A percentile compares a stretch with the other conserved stretches of the same genome.
Conservation (phyloP, 352 stramenopile genomes). For the Phytophthora kernoviae region DNA sequence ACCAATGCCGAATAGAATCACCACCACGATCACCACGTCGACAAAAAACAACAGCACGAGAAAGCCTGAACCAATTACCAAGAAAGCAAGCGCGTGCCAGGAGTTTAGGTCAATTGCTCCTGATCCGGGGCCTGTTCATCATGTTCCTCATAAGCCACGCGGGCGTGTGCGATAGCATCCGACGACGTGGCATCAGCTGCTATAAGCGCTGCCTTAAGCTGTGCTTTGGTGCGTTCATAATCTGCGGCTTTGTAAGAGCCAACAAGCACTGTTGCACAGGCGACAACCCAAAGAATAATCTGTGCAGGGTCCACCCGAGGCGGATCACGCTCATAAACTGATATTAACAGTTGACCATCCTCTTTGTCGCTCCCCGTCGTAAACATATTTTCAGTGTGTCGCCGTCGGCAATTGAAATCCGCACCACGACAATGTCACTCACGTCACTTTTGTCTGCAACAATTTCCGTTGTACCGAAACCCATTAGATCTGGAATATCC, state of each 20-base stretch:
- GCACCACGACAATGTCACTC: conserved; percentile 67
- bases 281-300: conserved; percentile 77
- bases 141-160: conserved; percentile 59
- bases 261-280: conserved; percentile 72
- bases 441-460: conserved; percentile 49
- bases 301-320: conserved; percentile 66
- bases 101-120: conserved; percentile 87
- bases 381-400: conserved; percentile 53
- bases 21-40: conserved; percentile 78
- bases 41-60: conserved; percentile 93
- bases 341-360: conserved; percentile 43
- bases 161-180: conserved; percentile 50
- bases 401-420: conserved; percentile 66
- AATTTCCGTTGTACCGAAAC: conserved; percentile 44
- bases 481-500: conserved; percentile 79
- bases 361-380: conserved; percentile 23
- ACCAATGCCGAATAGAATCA: conserved; percentile 68
- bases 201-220: conserved; percentile 54
- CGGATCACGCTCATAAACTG: conserved; percentile 69
- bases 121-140: conserved; percentile 56
- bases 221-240: conserved; percentile 69
- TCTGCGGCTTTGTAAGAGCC: conserved; percentile 74
- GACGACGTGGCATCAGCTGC: conserved; percentile 58
- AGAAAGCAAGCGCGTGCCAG: conserved; percentile 89
- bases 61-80: conserved; percentile 90